phyloP scores from a whole-genome alignment of 495 filamentous ascomycete species.

The Annulohypoxylon bovei region DNA sequence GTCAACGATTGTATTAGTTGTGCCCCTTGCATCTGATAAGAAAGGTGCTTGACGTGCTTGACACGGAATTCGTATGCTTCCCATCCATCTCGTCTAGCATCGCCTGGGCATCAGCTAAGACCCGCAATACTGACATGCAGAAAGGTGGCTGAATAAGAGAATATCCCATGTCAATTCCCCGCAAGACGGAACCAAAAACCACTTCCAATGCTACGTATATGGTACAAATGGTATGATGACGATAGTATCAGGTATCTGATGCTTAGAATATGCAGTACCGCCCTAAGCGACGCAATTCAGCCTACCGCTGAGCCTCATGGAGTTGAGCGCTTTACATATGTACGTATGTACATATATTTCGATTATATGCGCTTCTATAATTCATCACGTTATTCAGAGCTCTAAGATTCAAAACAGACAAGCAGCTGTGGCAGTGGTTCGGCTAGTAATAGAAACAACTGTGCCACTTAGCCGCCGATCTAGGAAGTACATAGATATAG shows the following conservation, averaged over 20 bases:
- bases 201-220: constrained; percentile 14
- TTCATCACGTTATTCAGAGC: background rate
- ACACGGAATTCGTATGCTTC: constrained; percentile 11
- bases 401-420: background rate
- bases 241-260: constrained; percentile 1
- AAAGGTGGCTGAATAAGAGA: constrained; percentile 9
- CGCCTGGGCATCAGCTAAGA: constrained; percentile 7
- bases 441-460: constrained; percentile 22
- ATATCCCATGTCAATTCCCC: constrained; percentile 18
- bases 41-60: constrained; percentile 4
- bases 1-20: constrained; percentile 6
- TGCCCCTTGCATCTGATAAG: constrained; percentile 27
- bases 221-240: background rate
- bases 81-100: constrained; percentile 2
- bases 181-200: constrained; percentile 20
- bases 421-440: constrained; percentile 14
- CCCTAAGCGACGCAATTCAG: constrained; percentile 32
- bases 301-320: constrained; percentile 9
- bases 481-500: background rate
- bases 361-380: background rate
- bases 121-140: constrained; percentile 32
- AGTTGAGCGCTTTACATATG: background rate
- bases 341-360: too few species aligned
- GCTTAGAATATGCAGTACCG: constrained; percentile 4
- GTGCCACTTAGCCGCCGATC: constrained; percentile 23